Evolutionary conservation across 164 flowering plant species (phyloP).

Genomic region (Houttuynia cordata): DNA sequence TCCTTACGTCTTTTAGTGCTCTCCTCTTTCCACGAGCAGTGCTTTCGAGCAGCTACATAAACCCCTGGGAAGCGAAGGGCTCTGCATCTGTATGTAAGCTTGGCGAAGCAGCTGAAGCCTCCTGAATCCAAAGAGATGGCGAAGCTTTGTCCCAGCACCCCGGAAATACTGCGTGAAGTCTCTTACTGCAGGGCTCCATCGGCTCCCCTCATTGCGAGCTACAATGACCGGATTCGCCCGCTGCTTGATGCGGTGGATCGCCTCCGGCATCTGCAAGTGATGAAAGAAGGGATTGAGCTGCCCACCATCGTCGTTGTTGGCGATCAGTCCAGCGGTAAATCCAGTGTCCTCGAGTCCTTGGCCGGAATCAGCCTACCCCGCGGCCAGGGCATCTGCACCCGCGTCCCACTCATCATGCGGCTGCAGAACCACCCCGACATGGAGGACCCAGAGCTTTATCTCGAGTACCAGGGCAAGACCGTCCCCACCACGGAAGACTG

Average conservation of each 20-base stretch:
- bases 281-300: constrained; percentile 10
- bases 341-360: constrained; percentile 11
- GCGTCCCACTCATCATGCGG: constrained; percentile 10
- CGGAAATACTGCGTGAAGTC: too few relatives aligned
- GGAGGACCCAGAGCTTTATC: neutral
- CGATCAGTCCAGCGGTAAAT: constrained; percentile 11
- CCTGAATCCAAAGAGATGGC: too few relatives aligned
- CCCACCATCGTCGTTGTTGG: constrained; percentile 14
- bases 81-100: too few relatives aligned
- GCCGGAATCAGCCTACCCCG: constrained; percentile 11
- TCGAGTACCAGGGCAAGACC: constrained; percentile 13
- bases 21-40: too few relatives aligned
- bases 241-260: constrained; percentile 7
- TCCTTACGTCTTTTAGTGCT: too few relatives aligned
- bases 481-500: constrained; percentile 14
- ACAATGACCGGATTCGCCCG: constrained; percentile 7
- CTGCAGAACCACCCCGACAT: constrained; percentile 1
- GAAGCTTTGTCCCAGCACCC: too few relatives aligned
- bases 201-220: constrained; percentile 1
- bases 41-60: too few relatives aligned
- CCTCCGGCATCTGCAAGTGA: constrained; percentile 8
- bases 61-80: too few relatives aligned
- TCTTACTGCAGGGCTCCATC: neutral
- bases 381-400: constrained; percentile 13
- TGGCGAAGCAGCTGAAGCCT: too few relatives aligned